Evolutionary conservation across 495 filamentous ascomycete genomes (phyloP).

Genomic region (Daldinia vernicosa): DNA sequence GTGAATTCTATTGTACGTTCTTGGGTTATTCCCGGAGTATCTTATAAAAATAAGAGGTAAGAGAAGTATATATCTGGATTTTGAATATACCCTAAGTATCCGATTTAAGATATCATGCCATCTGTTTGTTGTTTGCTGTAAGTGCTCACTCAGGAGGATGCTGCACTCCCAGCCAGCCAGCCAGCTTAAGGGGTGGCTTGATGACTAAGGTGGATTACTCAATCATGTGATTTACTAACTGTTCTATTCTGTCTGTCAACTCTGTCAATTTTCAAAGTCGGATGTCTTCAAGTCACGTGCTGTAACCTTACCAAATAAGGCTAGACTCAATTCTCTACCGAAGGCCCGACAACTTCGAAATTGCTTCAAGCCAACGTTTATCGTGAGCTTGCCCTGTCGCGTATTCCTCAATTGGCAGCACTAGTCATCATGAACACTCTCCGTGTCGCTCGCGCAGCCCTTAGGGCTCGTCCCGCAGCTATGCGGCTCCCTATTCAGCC

Average conservation of each 20-base stretch:
- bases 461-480: slow-evolving; percentile 77
- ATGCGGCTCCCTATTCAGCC: slow-evolving; percentile 75
- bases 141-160: neutral
- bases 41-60: no score
- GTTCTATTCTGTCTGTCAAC: neutral
- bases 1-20: no score
- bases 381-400: slow-evolving; percentile 47
- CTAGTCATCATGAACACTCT: slow-evolving; percentile 84
- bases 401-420: slow-evolving; percentile 59
- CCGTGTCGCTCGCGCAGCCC: slow-evolving; percentile 86
- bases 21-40: no score
- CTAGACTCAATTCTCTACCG: slow-evolving; percentile 43
- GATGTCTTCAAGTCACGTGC: slow-evolving; percentile 31
- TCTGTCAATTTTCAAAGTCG: neutral
- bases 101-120: neutral
- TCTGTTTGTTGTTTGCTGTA: neutral
- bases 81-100: no score
- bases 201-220: slow-evolving; percentile 23
- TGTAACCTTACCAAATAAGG: slow-evolving; percentile 23
- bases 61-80: no score
- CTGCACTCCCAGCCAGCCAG: neutral
- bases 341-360: slow-evolving; percentile 54
- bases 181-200: neutral
- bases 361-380: slow-evolving; percentile 49
- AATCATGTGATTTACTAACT: slow-evolving; percentile 21